Conservation (phyloP, 139 green algal species). For the Limnomonas spitsbergensis region DNA sequence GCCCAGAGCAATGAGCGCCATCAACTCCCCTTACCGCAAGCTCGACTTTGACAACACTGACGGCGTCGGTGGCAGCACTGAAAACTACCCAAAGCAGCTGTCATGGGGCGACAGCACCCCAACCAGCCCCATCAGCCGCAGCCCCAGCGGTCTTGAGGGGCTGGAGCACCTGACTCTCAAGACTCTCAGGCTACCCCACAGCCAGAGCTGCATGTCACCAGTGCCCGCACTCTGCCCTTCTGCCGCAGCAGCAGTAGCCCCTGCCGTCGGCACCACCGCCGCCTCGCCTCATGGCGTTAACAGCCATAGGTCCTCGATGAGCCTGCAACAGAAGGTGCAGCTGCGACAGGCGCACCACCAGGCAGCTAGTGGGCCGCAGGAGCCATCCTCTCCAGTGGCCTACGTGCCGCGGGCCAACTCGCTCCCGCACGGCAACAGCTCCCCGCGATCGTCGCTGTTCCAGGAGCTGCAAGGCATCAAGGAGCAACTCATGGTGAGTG, state of each 20-base stretch:
- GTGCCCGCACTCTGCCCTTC: no score
- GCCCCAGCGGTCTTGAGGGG: background rate
- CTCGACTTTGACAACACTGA: background rate
- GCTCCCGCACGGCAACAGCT: no score
- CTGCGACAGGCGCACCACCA: background rate
- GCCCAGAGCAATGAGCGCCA: no score
- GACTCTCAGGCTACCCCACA: background rate
- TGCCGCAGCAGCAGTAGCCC: background rate
- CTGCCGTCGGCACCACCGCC: background rate
- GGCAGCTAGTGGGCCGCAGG: no score
- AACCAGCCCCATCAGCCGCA: no score
- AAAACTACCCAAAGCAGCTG: background rate
- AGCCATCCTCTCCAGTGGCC: no score
- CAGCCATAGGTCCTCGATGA: no score
- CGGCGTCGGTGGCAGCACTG: background rate
- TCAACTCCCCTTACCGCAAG: background rate
- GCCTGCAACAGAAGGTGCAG: background rate
- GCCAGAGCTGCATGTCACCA: no score
- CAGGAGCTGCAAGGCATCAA: background rate
- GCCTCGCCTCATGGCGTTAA: no score
- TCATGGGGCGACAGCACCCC: background rate
- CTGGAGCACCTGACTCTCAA: background rate
- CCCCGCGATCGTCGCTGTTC: background rate
- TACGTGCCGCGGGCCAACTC: no score
- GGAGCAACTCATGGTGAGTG: background rate